Conservation (phyloP, 2,329 filamentous ascomycete genomes). For the Monilinia aucupariae region DNA sequence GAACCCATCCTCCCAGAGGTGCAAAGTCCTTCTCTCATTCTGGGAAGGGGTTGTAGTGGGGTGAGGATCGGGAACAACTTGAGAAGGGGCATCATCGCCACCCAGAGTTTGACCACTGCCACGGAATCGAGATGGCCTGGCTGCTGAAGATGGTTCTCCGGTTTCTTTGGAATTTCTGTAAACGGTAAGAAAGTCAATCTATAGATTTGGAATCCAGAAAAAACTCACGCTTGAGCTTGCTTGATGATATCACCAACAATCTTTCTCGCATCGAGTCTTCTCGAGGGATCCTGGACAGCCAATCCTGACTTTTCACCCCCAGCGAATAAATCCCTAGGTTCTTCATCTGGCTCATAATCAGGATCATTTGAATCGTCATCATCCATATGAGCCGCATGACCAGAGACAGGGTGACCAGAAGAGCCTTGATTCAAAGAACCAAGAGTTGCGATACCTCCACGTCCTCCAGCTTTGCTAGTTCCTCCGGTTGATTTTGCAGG, state of each 20-base stretch:
- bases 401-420: constrained; percentile 30
- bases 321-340: constrained; percentile 67
- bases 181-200: background rate
- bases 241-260: constrained; percentile 60
- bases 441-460: constrained; percentile 53
- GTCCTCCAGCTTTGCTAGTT: constrained; percentile 23
- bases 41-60: constrained; percentile 41
- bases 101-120: constrained; percentile 72
- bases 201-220: background rate
- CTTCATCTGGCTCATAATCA: constrained; percentile 49
- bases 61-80: constrained; percentile 58
- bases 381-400: constrained; percentile 45
- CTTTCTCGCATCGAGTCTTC: constrained; percentile 45
- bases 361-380: constrained; percentile 57
- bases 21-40: constrained; percentile 55
- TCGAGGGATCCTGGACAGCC: constrained; percentile 57
- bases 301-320: constrained; percentile 79
- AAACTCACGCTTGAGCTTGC: constrained; percentile 54
- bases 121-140: constrained; percentile 52
- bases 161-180: constrained; percentile 57
- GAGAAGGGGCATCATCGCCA: constrained; percentile 68
- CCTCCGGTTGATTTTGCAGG: constrained; percentile 21
- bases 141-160: constrained; percentile 45
- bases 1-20: constrained; percentile 80
- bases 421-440: constrained; percentile 40